phyloP scores from a whole-genome alignment of 768 basidiomycete genomes.

The Russula griseocarnosa region DNA sequence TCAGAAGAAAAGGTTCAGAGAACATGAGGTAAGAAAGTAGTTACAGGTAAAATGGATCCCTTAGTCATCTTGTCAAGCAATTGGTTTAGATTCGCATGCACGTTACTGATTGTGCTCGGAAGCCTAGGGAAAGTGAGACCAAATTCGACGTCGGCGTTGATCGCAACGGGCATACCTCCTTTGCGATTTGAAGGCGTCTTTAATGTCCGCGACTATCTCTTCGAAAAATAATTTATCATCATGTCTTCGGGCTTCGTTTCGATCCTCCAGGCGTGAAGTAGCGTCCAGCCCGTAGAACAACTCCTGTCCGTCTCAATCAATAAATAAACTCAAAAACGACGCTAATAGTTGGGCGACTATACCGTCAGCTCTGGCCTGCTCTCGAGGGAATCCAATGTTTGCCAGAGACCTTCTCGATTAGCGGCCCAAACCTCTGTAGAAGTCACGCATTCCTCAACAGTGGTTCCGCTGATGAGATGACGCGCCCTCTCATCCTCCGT shows the following conservation, averaged over 20 bases:
- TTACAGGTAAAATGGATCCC: constrained; percentile 5
- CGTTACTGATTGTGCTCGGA: constrained; percentile 5
- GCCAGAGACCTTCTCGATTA: constrained; percentile 20
- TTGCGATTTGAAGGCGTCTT: not conserved
- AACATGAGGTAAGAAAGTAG: not conserved
- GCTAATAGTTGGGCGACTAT: not conserved
- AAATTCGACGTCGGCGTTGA: not conserved
- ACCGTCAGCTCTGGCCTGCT: constrained; percentile 15
- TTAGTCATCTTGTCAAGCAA: constrained; percentile 9
- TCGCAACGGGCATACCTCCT: constrained; percentile 3
- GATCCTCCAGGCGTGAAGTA: constrained; percentile 3
- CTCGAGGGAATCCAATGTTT: constrained; percentile 6
- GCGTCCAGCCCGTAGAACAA: constrained; percentile 8
- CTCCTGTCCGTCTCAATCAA: not conserved
- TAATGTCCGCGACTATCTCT: constrained; percentile 13
- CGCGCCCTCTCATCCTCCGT: constrained; percentile 21
- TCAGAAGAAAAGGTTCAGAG: not conserved
- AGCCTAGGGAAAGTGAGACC: constrained; percentile 6
- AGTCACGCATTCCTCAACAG: constrained; percentile 15
- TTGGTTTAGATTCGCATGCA: not conserved
- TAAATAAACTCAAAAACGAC: not conserved
- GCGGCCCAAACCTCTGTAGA: constrained; percentile 17
- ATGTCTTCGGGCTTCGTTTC: constrained; percentile 5
- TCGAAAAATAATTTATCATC: constrained; percentile 15
- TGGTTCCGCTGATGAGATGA: constrained; percentile 3